Evolutionary conservation across 768 basidiomycete species (phyloP).

Genomic region (Gloeostereum incarnatum): DNA sequence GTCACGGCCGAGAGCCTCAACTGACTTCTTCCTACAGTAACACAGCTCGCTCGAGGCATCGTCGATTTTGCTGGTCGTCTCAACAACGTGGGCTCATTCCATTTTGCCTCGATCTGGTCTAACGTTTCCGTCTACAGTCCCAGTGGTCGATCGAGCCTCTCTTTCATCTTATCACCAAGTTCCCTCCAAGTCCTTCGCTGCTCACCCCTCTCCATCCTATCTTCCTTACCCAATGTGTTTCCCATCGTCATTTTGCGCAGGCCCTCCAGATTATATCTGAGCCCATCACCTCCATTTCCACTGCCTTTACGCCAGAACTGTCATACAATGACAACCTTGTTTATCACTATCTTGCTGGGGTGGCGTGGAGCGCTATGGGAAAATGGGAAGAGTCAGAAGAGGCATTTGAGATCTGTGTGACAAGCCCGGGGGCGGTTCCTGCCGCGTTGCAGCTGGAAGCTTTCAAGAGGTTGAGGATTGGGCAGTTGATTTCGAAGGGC

Average conservation of each 20-base stretch:
- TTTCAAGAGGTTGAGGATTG: constrained; percentile 70
- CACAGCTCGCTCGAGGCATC: constrained; percentile 57
- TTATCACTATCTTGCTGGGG: constrained; percentile 81
- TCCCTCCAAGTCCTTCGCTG: constrained; percentile 43
- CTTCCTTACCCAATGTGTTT: constrained; percentile 48
- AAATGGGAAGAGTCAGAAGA: constrained; percentile 65
- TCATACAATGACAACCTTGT: constrained; percentile 70
- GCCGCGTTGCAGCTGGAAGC: constrained; percentile 79
- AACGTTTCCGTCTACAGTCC: constrained; percentile 14
- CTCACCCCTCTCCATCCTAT: constrained; percentile 66
- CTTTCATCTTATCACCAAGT: constrained; percentile 49
- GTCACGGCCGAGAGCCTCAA: no score
- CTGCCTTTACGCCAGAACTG: constrained; percentile 44
- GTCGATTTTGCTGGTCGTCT: constrained; percentile 33
- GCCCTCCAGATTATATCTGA: constrained; percentile 52
- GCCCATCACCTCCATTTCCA: constrained; percentile 64
- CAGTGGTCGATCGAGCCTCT: constrained; percentile 48
- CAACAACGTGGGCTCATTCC: constrained; percentile 36
- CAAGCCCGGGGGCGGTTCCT: constrained; percentile 45
- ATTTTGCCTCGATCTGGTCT: neutral
- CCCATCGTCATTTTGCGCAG: constrained; percentile 38
- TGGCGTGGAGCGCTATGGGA: constrained; percentile 56
- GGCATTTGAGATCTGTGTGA: constrained; percentile 73
- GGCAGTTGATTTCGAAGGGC: constrained; percentile 73
- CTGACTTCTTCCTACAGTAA: constrained; percentile 31